Evolutionary conservation across 495 filamentous ascomycete species (phyloP).

Genomic region (Sabuloglossum arenarium): DNA sequence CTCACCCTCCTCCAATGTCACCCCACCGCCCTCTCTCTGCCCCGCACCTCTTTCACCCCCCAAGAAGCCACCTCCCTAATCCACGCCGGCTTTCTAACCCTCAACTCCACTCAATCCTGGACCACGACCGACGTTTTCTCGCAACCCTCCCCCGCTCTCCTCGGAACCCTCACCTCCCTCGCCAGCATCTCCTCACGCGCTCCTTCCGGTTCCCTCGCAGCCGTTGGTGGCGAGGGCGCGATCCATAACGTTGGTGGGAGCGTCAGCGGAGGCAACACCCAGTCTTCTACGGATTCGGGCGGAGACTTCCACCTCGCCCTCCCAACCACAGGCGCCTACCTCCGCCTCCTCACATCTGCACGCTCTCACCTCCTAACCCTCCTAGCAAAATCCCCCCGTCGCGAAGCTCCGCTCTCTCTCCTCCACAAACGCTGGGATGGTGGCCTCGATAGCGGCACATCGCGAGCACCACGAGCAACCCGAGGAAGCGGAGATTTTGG

Average conservation of each 20-base stretch:
- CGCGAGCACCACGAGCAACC: slow-evolving; percentile 40
- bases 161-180: slow-evolving; percentile 28
- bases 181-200: slow-evolving; percentile 29
- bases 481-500: slow-evolving; percentile 33
- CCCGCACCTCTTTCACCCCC: slow-evolving; percentile 23
- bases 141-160: slow-evolving; percentile 26
- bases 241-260: slow-evolving; percentile 31
- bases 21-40: slow-evolving; percentile 30
- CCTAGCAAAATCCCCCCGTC: slow-evolving; percentile 33
- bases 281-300: slow-evolving; percentile 7
- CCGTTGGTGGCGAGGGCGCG: slow-evolving; percentile 37
- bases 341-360: slow-evolving; percentile 45
- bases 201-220: slow-evolving; percentile 40
- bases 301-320: slow-evolving; percentile 39
- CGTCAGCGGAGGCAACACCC: slow-evolving; percentile 8
- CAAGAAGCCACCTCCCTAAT: slow-evolving; percentile 38
- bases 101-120: slow-evolving; percentile 11
- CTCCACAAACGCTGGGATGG: slow-evolving; percentile 71
- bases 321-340: slow-evolving; percentile 50
- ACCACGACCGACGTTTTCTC: slow-evolving; percentile 26
- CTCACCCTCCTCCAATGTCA: slow-evolving; percentile 29
- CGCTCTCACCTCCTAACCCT: slow-evolving; percentile 45
- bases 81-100: slow-evolving; percentile 50
- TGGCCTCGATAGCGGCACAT: slow-evolving; percentile 37
- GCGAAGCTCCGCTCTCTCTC: slow-evolving; percentile 42